Base-by-base conservation (phyloP, 768 basidiomycete species). In the Lactifluus piperatus region DNA sequence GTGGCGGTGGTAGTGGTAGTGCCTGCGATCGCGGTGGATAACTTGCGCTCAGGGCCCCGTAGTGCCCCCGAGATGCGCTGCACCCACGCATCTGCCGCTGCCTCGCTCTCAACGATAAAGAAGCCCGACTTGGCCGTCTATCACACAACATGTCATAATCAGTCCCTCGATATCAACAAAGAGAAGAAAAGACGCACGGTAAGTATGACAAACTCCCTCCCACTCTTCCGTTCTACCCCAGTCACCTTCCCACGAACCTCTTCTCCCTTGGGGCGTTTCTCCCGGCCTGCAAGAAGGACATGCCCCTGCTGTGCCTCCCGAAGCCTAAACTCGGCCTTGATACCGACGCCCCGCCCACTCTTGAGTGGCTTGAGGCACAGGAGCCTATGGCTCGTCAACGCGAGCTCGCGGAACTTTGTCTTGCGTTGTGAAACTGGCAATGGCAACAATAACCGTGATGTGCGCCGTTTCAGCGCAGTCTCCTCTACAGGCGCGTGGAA, bases 171-270 rank as follows among this genome's bases (percentile, higher is more conserved):
- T 9, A 22, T 2, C 18, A 32, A 20, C 30, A n/a, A 34, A 16
- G 4, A 10, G 27, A 44, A 9, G 22, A 10, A 49, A 49, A n/a
- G 22, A 72, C 81, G 67, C 60, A 86, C 84, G 43, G 83, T 82
- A 64, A 83, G 69, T 36, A 86, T 75, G 16, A 80, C 77, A 66
- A 86, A 84, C 66, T 82, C 81, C 37, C 79, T 72, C 54, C 81
- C 81, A 48, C 80, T 73, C 65, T 81, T 82, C 27, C 74, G 70
- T 55, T 79, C 80, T 0, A 80, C 78, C 24, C 76, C 74, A 4
- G 73, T 71, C 10, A 85, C 69, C 43, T 75, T 69, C 43, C 70
- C 71, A 37, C 76, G 58, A 4, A 20, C 39, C 5, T 59, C 58
- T 10, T 60, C 53, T 10, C 58, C 46, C 37, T 60, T 75, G 16